These are phyloP conservation scores for Fagopyrum homotropicum DNA, from an alignment of 148 eudicot species.

Conservation along the genomic window DNA sequence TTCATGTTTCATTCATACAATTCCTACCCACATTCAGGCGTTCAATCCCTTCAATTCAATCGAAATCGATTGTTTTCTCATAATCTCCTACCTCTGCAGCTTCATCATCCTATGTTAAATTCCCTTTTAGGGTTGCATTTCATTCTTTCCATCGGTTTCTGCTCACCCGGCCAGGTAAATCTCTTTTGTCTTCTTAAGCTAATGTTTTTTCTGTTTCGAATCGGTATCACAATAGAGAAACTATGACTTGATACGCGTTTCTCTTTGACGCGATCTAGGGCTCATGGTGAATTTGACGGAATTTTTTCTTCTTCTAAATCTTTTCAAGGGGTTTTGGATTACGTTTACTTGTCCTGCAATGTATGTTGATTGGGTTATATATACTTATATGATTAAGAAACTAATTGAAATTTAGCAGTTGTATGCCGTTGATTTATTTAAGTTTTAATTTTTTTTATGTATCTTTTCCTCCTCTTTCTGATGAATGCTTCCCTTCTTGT, in stretches of 20 bases:
- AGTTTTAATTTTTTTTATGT: background rate
- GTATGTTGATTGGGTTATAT: background rate
- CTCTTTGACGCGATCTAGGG: constrained; percentile 3
- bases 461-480: background rate
- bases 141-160: background rate
- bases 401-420: background rate
- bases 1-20: background rate
- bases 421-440: background rate
- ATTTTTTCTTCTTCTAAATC: background rate
- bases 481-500: constrained; percentile 1
- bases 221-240: background rate
- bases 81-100: background rate
- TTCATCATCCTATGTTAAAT: background rate
- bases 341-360: background rate
- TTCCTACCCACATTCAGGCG: background rate
- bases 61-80: background rate
- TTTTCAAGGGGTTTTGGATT: background rate
- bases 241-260: background rate
- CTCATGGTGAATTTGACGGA: background rate
- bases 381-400: background rate
- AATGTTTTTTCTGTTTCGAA: background rate
- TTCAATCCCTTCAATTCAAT: too few species aligned
- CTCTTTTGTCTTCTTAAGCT: background rate
- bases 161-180: background rate
- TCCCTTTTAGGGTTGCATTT: background rate